Percentiles rank a stretch among this genome's conserved stretches.
Conservation (phyloP, 768 basidiomycete species). For the Pilatotrama ljubarskyi region DNA sequence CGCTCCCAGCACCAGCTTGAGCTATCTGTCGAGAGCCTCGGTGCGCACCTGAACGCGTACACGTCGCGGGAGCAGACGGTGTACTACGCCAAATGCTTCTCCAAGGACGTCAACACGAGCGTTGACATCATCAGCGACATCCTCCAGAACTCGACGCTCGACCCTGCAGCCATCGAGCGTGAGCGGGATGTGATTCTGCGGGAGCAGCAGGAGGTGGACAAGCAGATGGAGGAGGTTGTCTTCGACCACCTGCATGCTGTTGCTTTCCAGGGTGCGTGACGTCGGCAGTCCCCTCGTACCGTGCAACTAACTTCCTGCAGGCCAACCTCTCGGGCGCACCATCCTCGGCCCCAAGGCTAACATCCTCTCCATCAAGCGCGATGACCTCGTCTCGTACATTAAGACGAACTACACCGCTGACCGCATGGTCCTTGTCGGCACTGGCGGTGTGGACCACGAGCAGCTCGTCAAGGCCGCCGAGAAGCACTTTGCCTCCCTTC, state of each 20-base stretch:
- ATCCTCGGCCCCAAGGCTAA: slow-evolving; percentile 96
- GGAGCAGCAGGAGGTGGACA: slow-evolving; percentile 99
- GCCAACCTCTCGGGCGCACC: slow-evolving; percentile 92
- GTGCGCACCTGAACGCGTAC: slow-evolving; percentile 96
- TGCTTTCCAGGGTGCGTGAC: slow-evolving; percentile 85
- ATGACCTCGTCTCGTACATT: slow-evolving; percentile 89
- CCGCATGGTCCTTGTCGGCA: slow-evolving; percentile 97
- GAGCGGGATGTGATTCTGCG: slow-evolving; percentile 96
- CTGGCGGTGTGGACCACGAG: slow-evolving; percentile 91
- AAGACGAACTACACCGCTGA: slow-evolving; percentile 98
- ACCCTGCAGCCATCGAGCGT: slow-evolving; percentile 82
- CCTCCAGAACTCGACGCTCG: slow-evolving; percentile 94
- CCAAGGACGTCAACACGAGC: slow-evolving; percentile 85
- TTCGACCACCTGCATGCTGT: slow-evolving; percentile 97
- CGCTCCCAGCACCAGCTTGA: slow-evolving; percentile 90
- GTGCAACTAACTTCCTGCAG: slow-evolving; percentile 40
- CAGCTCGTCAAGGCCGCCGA: slow-evolving; percentile 94
- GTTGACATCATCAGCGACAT: slow-evolving; percentile 99
- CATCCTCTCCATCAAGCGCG: slow-evolving; percentile 91
- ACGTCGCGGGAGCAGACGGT: slow-evolving; percentile 99
- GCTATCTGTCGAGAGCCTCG: slow-evolving; percentile 96
- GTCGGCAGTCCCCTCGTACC: neutral
- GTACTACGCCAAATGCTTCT: slow-evolving; percentile 98
- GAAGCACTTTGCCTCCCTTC: slow-evolving; percentile 88
- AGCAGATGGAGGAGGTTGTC: slow-evolving; percentile 97